phyloP scores from a whole-genome alignment of 78 protist species.

The slime mould (Dictyostelium discoideum) region dicty_2.7 NC_007091.3:625501-626000 shows the following conservation, averaged over 20 bases:
- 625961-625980: constrained; percentile 2
- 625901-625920: background rate
- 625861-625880: background rate
- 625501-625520: background rate
- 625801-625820: background rate
- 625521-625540: background rate
- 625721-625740: background rate
- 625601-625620: background rate
- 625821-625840: background rate
- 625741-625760: background rate
- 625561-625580: background rate
- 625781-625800: background rate
- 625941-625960: constrained; percentile 11
- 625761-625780: background rate
- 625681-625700: constrained; percentile 5
- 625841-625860: background rate
- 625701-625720: background rate
- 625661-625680: background rate
- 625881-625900: background rate
- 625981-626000: constrained; percentile 9
- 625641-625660: background rate
- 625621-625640: background rate
- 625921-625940: background rate
- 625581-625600: background rate
- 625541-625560: background rate